A percentile compares a stretch with the other conserved stretches of the same genome.
Evolutionary conservation across 106 monocot species (phyloP).

Genomic region (Agapanthus africanus): DNA sequence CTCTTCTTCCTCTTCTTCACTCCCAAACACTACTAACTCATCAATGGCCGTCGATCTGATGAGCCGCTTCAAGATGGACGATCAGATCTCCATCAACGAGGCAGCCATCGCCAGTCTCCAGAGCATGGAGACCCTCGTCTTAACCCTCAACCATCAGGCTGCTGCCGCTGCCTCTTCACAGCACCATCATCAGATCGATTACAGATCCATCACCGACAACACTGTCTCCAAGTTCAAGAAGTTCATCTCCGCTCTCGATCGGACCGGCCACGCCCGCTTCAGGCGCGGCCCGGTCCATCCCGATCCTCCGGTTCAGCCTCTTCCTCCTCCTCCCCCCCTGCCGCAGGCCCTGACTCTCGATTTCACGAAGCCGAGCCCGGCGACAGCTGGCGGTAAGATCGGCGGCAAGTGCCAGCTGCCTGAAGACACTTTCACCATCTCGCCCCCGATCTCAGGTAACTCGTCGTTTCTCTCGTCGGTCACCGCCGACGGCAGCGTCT

Average conservation of each 20-base stretch:
- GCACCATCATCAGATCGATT: slow-evolving; percentile 31
- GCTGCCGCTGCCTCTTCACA: neutral
- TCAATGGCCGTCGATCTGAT: slow-evolving; percentile 37
- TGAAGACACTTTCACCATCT: slow-evolving; percentile 38
- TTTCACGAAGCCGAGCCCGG: slow-evolving; percentile 40
- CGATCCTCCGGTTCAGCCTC: neutral
- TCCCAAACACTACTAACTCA: neutral
- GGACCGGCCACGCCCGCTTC: too few species aligned
- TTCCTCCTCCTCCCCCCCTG: neutral
- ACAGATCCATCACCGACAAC: slow-evolving; percentile 37
- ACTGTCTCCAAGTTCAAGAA: slow-evolving; percentile 60
- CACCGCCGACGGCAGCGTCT: slow-evolving; percentile 74
- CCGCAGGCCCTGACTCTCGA: slow-evolving; percentile 47
- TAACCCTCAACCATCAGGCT: slow-evolving; percentile 19
- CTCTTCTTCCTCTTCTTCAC: neutral
- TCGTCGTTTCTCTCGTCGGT: slow-evolving; percentile 65
- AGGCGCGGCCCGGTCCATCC: slow-evolving; percentile 26
- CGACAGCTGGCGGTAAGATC: slow-evolving; percentile 3
- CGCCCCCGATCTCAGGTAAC: slow-evolving; percentile 49
- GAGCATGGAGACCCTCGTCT: slow-evolving; percentile 50
- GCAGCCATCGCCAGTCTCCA: slow-evolving; percentile 45
- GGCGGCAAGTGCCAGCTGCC: neutral
- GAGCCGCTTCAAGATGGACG: slow-evolving; percentile 34
- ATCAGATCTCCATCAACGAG: slow-evolving; percentile 47
- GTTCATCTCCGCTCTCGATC: slow-evolving; percentile 56